Evolutionary conservation across 2,329 filamentous ascomycete genomes (phyloP), one percentile per base, ranked within the genome.

Genomic region (Sphaerulina musiva): DNA sequence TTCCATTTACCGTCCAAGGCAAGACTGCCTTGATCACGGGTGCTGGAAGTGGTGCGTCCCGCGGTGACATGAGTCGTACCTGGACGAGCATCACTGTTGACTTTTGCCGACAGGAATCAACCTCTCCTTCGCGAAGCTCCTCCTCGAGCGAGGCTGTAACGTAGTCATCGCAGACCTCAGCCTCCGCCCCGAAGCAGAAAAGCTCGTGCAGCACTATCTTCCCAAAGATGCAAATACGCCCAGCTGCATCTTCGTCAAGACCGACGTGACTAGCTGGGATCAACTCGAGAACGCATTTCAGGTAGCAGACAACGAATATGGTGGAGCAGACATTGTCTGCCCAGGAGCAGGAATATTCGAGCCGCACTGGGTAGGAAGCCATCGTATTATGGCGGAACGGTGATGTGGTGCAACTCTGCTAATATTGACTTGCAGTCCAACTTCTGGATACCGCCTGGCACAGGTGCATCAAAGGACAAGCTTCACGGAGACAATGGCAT

Each of bases 291-390:
- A 67, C 17, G 74, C 78, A 70, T 80, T 80, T 57, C 66, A 73
- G 32, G 70, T 74, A 10, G 76, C 77, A 3, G 71, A 75, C 53
- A 64, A 68, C 44, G 70, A 76, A 49, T 79, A 80, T 51, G 76
- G 75, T 3, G 64, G 62, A 17, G 62, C 73, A 3, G 75, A 78
- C 53, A 72, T 78, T 42, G 71, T 77, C 11, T 76, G 74, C 49
- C 76, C 76, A 0, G 75, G 76, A 14, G 76, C 76, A 2, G 76
- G 76, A 5, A 66, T 78, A 26, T 78, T 71, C 66, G 76, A 78
- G 50, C 74, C 75, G 0, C 66, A 72, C 50, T 75, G 69, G 64
- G 69, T 65, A 44, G 5, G 26, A 29, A 29, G 26, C 26, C 26
- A 29, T 29, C 26, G 3, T 29, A 4, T 7, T 6, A 29, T 29